These are phyloP conservation scores for Chaetomium sp. DNA, from an alignment of 2,329 filamentous ascomycete genomes.

Conservation along the genomic window DNA sequence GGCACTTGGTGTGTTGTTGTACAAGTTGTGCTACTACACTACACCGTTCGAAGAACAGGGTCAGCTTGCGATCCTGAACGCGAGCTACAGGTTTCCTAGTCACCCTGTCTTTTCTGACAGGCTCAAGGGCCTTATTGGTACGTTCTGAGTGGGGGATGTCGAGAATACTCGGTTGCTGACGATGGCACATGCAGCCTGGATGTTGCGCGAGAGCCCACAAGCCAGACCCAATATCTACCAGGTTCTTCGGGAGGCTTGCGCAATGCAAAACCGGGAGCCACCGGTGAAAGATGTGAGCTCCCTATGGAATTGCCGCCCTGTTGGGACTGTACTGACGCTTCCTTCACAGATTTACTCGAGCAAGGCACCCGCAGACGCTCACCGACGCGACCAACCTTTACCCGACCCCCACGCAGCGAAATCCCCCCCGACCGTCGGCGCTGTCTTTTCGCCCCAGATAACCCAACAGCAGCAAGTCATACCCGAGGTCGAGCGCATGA, in stretches of 20 bases:
- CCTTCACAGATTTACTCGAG: conserved; percentile 60
- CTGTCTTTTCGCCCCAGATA: conserved; percentile 67
- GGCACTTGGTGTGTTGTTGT: conserved; percentile 89
- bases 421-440: conserved; percentile 62
- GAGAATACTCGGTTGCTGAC: conserved; percentile 8
- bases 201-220: conserved; percentile 79
- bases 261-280: conserved; percentile 79
- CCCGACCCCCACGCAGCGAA: conserved; percentile 42
- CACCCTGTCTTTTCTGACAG: conserved; percentile 87
- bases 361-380: conserved; percentile 57
- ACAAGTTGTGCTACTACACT: conserved; percentile 98
- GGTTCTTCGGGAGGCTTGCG: conserved; percentile 77
- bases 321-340: conserved; percentile 10
- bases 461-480: conserved; percentile 64
- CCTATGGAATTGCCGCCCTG: conserved; percentile 1
- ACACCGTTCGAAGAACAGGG: conserved; percentile 98
- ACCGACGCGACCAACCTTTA: conserved; percentile 45
- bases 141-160: conserved; percentile 24
- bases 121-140: conserved; percentile 85
- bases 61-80: conserved; percentile 94
- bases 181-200: conserved; percentile 55
- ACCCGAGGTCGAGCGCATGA: conserved; percentile 90
- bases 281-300: conserved; percentile 81
- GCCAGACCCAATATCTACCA: conserved; percentile 88
- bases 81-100: conserved; percentile 82